These are phyloP conservation scores for Lactarius trivialis DNA, from an alignment of 768 basidiomycete genomes.

Conservation along the genomic window DNA sequence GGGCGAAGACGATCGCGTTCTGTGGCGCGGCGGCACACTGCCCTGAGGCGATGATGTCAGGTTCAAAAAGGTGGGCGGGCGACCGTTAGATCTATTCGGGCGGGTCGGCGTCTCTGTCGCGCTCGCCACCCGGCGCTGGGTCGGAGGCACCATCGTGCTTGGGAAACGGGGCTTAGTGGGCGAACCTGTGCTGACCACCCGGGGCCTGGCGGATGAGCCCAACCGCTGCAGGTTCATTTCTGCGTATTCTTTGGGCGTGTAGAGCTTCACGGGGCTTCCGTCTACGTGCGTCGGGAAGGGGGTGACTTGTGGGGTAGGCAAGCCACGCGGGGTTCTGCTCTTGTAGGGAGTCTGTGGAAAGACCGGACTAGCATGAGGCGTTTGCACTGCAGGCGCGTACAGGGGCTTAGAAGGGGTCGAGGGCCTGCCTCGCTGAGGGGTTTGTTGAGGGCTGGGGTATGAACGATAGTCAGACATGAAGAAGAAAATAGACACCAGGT, in stretches of 20 bases:
- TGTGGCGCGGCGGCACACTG: neutral
- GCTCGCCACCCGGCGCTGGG: neutral
- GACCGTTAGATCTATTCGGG: neutral
- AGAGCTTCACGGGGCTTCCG: neutral
- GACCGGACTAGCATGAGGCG: neutral
- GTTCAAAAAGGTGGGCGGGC: neutral
- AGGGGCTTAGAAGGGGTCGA: neutral
- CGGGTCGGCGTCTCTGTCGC: neutral
- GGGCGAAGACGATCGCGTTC: neutral
- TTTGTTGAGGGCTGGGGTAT: neutral
- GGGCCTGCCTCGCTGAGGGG: slow-evolving; percentile 1
- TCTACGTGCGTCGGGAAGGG: neutral
- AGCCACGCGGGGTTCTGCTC: neutral
- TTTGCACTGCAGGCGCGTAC: neutral
- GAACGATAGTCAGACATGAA: neutral
- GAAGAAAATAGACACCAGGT: neutral
- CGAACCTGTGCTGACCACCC: neutral
- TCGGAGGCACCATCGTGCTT: neutral
- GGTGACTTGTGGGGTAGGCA: neutral
- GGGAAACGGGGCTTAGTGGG: neutral
- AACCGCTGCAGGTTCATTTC: neutral
- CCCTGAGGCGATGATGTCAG: neutral
- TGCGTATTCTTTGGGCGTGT: neutral
- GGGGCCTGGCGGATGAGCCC: neutral
- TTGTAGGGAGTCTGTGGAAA: neutral